These are phyloP conservation scores for Cytospora leucostoma DNA, from an alignment of 2,329 filamentous ascomycete genomes.

Conservation along the genomic window DNA sequence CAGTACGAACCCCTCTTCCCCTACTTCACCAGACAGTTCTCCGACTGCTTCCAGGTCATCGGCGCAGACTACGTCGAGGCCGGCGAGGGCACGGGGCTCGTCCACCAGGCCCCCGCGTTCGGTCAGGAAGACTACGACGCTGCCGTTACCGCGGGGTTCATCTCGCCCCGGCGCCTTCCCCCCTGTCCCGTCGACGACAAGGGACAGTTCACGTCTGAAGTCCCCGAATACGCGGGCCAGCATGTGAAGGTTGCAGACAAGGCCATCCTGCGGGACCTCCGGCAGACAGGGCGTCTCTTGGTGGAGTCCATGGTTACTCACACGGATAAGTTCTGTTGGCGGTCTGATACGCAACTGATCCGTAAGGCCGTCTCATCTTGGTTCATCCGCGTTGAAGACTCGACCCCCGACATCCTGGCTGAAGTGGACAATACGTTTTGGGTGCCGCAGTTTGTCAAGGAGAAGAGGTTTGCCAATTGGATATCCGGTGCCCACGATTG, in stretches of 20 bases:
- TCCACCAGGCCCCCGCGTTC: slow-evolving; percentile 74
- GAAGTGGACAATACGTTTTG: slow-evolving; percentile 88
- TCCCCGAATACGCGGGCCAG: slow-evolving; percentile 79
- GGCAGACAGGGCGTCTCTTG: slow-evolving; percentile 73
- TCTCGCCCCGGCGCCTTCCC: slow-evolving; percentile 62
- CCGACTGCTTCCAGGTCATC: slow-evolving; percentile 67
- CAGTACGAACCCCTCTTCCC: slow-evolving; percentile 71
- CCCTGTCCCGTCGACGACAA: slow-evolving; percentile 70
- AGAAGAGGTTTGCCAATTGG: slow-evolving; percentile 88
- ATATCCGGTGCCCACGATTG: slow-evolving; percentile 87
- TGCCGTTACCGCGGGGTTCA: slow-evolving; percentile 64
- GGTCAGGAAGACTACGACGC: slow-evolving; percentile 78
- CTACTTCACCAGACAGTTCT: slow-evolving; percentile 72
- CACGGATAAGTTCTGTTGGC: slow-evolving; percentile 89
- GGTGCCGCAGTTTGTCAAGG: slow-evolving; percentile 88
- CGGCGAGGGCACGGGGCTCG: slow-evolving; percentile 73
- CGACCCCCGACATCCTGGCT: slow-evolving; percentile 81
- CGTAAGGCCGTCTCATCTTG: slow-evolving; percentile 89
- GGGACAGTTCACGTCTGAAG: slow-evolving; percentile 74
- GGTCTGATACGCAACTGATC: slow-evolving; percentile 92
- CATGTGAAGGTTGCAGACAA: slow-evolving; percentile 93
- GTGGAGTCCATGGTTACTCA: slow-evolving; percentile 86
- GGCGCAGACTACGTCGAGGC: slow-evolving; percentile 71
- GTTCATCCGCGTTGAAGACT: slow-evolving; percentile 85
- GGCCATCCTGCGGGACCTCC: slow-evolving; percentile 86